Evolutionary conservation across 164 flowering plant species (phyloP).

Genomic region (Taxillus chinensis): DNA sequence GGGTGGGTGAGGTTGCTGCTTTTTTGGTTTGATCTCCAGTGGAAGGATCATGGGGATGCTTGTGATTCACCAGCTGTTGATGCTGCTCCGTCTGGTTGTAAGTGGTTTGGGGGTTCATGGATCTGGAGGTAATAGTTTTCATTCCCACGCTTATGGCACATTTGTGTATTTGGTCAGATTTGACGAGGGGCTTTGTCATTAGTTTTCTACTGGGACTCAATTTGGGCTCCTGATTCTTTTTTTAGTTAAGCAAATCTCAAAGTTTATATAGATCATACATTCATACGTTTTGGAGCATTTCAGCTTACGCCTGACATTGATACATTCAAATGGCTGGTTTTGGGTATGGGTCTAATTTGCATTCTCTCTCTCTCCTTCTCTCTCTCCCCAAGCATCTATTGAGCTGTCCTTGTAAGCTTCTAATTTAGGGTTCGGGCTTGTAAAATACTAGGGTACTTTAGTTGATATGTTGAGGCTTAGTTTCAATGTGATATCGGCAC

Average conservation of each 20-base stretch:
- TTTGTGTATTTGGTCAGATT: background rate
- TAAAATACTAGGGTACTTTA: background rate
- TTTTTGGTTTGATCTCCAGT: constrained; percentile 3
- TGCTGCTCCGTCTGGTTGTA: constrained; percentile 6
- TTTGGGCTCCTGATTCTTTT: constrained; percentile 7
- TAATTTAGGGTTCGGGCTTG: background rate
- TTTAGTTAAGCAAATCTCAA: too few species aligned
- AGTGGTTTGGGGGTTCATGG: constrained; percentile 19
- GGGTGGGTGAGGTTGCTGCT: constrained; percentile 6
- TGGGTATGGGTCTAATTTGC: too few species aligned
- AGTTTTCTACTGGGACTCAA: background rate
- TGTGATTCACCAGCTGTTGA: constrained; percentile 9
- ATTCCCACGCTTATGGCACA: background rate
- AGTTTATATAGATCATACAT: background rate
- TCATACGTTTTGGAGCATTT: background rate
- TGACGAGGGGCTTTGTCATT: background rate
- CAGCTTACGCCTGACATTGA: background rate
- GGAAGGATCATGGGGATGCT: constrained; percentile 20
- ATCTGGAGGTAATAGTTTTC: constrained; percentile 44
- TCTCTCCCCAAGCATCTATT: background rate
- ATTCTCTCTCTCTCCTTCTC: background rate
- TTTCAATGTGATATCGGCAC: constrained; percentile 1
- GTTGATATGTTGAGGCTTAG: background rate
- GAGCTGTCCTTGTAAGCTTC: background rate
- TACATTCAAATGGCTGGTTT: background rate